Evolutionary conservation across 2,329 filamentous ascomycete species (phyloP).

Genomic region (Trichophyton benhamiae): DNA sequence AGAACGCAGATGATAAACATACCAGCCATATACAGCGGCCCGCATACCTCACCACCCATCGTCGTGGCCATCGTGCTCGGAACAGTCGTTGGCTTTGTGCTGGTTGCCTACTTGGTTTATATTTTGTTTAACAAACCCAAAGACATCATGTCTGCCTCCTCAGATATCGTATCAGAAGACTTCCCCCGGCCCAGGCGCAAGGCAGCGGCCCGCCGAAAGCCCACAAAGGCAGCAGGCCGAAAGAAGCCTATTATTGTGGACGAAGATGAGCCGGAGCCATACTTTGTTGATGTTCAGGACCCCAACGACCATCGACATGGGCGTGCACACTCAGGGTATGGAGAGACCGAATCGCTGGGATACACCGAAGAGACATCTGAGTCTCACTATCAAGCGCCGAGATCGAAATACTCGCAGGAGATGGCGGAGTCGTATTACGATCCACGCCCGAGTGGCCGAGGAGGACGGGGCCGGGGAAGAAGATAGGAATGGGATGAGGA

Average conservation of each 20-base stretch:
- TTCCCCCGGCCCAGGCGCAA: background rate
- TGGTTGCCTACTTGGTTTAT: background rate
- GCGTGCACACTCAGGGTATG: background rate
- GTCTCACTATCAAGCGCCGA: background rate
- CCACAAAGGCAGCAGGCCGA: background rate
- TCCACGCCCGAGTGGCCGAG: background rate
- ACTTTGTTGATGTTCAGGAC: slow-evolving; percentile 2
- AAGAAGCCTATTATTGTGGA: background rate
- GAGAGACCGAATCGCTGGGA: background rate
- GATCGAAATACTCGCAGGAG: background rate
- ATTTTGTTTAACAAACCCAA: background rate
- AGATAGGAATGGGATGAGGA: background rate
- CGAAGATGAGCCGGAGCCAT: background rate
- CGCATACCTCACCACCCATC: slow-evolving; percentile 43
- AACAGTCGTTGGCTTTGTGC: slow-evolving; percentile 39
- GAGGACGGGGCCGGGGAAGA: background rate
- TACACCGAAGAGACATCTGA: background rate
- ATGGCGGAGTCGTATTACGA: background rate
- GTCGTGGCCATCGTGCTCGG: slow-evolving; percentile 48
- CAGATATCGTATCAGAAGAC: background rate
- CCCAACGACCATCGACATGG: background rate
- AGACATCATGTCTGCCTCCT: background rate
- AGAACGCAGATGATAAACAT: slow-evolving; percentile 37
- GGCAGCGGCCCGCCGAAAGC: background rate
- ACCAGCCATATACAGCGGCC: slow-evolving; percentile 47